A percentile compares a stretch with the other conserved stretches of the same genome.
phyloP scores from a whole-genome alignment of 2,329 filamentous ascomycete genomes.

The Ophiostoma montium region DNA sequence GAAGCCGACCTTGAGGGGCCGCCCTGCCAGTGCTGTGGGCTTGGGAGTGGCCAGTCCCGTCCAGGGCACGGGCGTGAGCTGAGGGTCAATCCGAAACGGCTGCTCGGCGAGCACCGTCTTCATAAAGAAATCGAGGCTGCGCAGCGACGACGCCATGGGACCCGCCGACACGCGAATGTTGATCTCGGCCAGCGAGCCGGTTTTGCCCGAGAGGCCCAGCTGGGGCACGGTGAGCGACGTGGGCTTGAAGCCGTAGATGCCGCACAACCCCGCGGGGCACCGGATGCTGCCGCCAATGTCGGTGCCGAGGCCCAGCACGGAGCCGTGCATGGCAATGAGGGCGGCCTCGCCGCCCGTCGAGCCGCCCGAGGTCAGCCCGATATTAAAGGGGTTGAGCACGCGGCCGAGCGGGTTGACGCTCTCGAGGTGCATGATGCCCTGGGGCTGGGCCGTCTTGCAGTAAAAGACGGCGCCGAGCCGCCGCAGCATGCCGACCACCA shows the following conservation, averaged over 20 bases:
- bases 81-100: conserved; percentile 45
- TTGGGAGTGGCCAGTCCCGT: background rate
- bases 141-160: conserved; percentile 25
- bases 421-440: conserved; percentile 17
- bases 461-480: conserved; percentile 16
- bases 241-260: conserved; percentile 19
- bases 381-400: conserved; percentile 23
- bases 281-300: conserved; percentile 19
- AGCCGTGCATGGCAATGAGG: conserved; percentile 20
- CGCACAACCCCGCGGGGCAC: conserved; percentile 20
- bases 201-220: conserved; percentile 15
- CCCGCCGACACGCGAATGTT: conserved; percentile 5
- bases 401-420: conserved; percentile 23
- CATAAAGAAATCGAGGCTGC: conserved; percentile 33
- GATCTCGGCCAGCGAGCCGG: conserved; percentile 20
- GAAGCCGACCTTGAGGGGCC: conserved; percentile 4
- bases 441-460: conserved; percentile 15
- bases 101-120: conserved; percentile 40
- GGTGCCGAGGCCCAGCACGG: conserved; percentile 22
- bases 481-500: conserved; percentile 16
- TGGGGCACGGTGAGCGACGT: conserved; percentile 2
- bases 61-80: conserved; percentile 50
- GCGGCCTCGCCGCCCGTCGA: conserved; percentile 25
- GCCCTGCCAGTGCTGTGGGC: background rate
- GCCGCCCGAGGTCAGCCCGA: conserved; percentile 20